Base-by-base conservation (phyloP, 2,329 filamentous ascomycete species). In the Penicillium hesseltinei region DNA sequence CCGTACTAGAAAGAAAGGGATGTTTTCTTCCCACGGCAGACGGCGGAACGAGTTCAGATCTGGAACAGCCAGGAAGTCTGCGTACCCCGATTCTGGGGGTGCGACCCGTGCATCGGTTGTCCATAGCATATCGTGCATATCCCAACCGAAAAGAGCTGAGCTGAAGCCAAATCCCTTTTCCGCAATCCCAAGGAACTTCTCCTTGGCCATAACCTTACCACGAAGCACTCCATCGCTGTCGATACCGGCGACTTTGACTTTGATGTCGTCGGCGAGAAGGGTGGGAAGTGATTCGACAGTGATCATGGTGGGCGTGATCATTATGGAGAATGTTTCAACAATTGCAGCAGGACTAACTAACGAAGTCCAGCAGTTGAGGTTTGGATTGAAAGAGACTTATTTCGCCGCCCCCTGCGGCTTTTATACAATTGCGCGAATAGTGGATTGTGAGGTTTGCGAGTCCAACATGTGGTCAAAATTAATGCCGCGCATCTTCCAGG, bases 121-220 rank as follows among this genome's bases (percentile, higher is more conserved):
- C 75, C 96, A 96, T 13, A 90, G 93, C 79, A 87, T 82, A 71
- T 96, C 91, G 76, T 96, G 92, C 92, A 96, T 95, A 76, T 96
- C 91, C 92, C 92, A 96, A 70, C 92, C 92, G 68, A 95, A 96
- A 65, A 95, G 86, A 64, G 95, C 91, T 35, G 89, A 92, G 79
- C 91, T 96, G 80, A 96, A 96, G 57, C 91, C 92, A 66, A 96
- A 96, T 58, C 91, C 91, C 50, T 85, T 82, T 50, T 84, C 77
- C 23, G 87, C 88, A 54, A 96, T 84, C 43, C 89, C 90, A 40
- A 96, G 79, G 75, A 96, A 96, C 78, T 96, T 96, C 71, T 88
- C 89, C 81, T 95, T 95, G 65, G 91, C 90, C 76, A 96, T 86
- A 60, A 96, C 83, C 78, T 96, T 96, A 65, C 91, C 91, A 51